Base-by-base conservation (phyloP, 345 rosid species). In the Odontarrhena argentea region DNA sequence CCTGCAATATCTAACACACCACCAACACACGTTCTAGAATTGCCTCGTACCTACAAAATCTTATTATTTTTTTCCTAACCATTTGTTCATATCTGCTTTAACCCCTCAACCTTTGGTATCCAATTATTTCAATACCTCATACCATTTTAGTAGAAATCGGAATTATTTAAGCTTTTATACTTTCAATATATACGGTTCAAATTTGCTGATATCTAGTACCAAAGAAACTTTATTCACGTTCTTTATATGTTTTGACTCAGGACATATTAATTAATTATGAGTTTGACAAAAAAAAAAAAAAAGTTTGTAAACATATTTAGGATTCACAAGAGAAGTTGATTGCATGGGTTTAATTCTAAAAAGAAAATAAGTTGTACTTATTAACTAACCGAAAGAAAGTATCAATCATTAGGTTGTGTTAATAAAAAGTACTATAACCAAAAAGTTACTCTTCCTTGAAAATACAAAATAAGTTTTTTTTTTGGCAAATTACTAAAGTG, bases 31-130 rank as follows among this genome's bases (percentile, higher is more conserved):
- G 72, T 73, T 66, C 49, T 55, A 73, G 43, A 73, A 59, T 36
- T 66, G 63, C 72, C 62, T 66, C 63, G 63, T 73, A 66, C 72
- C 67, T 73, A 73, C 67, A 66, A 66, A 65, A 38, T 54, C 66
- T 18, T 13, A 55, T 1, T 71, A 56, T 51, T 49, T 14, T 44
- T 55, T 55, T 63, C 35, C 46, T 42, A 38, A 22, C 65, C 22
- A 11, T 59, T 66, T 65, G 66, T 73, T 49, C 70, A 32, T 56
- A 48, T 56, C 15, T 71, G 56, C 18, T 69, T 5, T 41, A 30
- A 14, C 25, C 68, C 49, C 15, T 2, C 6, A n/a, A 46, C 58
- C 35, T 53, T 14, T 63, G 51, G 51, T 56, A 38, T 56, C 69
- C 69, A 47, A 47, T 26, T 26, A 47, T 71, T 62, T 38, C 11